Base-by-base conservation (phyloP, 768 basidiomycete genomes). In the Jaapia argillacea region DNA sequence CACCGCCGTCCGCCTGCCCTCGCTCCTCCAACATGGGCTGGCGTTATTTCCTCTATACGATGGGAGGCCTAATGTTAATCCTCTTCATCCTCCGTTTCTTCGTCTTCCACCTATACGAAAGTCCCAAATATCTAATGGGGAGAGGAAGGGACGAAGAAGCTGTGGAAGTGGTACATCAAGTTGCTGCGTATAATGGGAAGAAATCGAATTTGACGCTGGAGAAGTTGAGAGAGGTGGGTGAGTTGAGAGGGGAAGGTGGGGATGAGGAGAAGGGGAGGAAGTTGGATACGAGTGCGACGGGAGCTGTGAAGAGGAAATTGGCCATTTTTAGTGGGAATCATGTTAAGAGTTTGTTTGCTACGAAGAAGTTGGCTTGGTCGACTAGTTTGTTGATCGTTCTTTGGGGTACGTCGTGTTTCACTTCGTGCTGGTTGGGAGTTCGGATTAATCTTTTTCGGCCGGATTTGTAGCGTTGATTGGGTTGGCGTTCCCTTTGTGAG, bases 261-360 rank as follows among this genome's bases (percentile, higher is more conserved):
- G 48, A 43, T 35, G 39, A 47, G 42, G 49, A 49, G 20, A 36
- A 42, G 41, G 40, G 40, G 42, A 16, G 14, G n/a, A 21, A 16
- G 24, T 35, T 41, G 14, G 43, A 52, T 48, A 51, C 24, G 27
- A 48, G 22, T 10, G 20, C 22, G 40, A 48, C 44, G 35, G 40
- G 39, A 14, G 12, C 18, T 4, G 39, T 43, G 3, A 54, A 49
- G 35, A 44, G 25, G 36, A 48, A 62, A 27, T 56, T 61, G 39
- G 70, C 62, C 63, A 55, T 56, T 40, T 65, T 70, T 45, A 60
- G 46, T 37, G 25, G 47, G 1, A 49, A 55, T 10, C 77, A 85
- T 54, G 60, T 86, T 41, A 72, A 66, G 54, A 66, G 73, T 3
- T 54, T 89, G 45, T 87, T 86, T 57, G 68, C 71, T 18, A 80